Base-by-base conservation (phyloP, 805 yeast genomes). In the Priceomyces haplophilus region DNA sequence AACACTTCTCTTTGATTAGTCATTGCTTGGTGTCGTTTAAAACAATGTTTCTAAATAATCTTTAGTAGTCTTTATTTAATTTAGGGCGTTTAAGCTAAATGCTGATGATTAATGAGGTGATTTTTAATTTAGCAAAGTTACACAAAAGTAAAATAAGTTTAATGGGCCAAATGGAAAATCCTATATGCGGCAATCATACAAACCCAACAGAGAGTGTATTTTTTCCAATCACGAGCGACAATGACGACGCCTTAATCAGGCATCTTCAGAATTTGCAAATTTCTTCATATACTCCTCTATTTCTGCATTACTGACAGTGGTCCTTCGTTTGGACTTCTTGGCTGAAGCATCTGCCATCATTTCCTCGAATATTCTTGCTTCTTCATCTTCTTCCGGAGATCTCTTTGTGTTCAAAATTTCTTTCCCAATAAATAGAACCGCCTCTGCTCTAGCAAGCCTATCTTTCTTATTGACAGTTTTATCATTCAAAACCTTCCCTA, bases 291-390 rank as follows among this genome's bases (percentile, higher is more conserved):
- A 55, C 10, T 48, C 50, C 40, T 62, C 63, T 23, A 59, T 43
- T 25, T 59, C 57, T 8, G 41, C 37, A 23, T 52, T 53, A 34
- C 53, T 49, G 4, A 52, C 38, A 13, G 44, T 40, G 4, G 42
- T 21, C 33, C 40, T 38, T 39, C 49, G 55, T 52, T 63, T 62
- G 37, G 64, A 61, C 48, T 75, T 75, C 64, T 81, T 82, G 37
- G 79, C 69, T 38, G 73, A 67, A 8, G 95, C 96, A 44, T 89
- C 96, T 11, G 95, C 85, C 67, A 93, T 88, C 64, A 91, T 69
- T 55, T 88, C 95, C 66, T 93, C 99, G 64, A 91, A 93, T 44
- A 90, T 79, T 47, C 84, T 68, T 4, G 91, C 96, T 56, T 93
- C 98, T 60, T 87, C 96, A 34, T 88, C 90, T 67, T 91, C 99